phyloP scores from a whole-genome alignment of 305 asterid species.

The Solanum hybrid region DNA sequence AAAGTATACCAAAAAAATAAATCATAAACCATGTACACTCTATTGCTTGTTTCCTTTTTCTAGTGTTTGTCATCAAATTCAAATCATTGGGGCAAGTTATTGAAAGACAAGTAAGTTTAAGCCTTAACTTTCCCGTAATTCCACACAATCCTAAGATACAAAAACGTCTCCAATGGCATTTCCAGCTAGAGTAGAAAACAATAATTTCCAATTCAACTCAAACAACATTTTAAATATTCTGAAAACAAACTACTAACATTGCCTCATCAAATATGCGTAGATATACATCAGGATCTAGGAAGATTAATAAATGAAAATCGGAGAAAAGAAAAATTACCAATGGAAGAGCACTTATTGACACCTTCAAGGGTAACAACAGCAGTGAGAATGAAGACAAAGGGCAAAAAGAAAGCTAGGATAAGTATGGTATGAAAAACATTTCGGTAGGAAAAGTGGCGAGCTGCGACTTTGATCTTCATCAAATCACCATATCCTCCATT shows the following conservation, averaged over 20 bases:
- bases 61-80: neutral
- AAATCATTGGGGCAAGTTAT: neutral
- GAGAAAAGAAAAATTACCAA: constrained; percentile 44
- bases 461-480: constrained; percentile 94
- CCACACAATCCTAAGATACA: neutral
- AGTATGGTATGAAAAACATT: constrained; percentile 81
- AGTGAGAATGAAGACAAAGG: constrained; percentile 88
- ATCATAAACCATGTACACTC: neutral
- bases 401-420: constrained; percentile 83
- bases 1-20: neutral
- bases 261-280: neutral
- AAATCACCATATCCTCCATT: constrained; percentile 66
- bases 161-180: neutral
- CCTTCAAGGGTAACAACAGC: constrained; percentile 98
- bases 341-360: constrained; percentile 93
- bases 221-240: neutral
- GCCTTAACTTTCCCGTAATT: neutral
- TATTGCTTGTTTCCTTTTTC: neutral
- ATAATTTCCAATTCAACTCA: neutral
- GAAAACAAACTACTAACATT: neutral
- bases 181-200: neutral
- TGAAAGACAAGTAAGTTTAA: neutral
- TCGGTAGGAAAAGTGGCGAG: constrained; percentile 79
- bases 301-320: neutral
- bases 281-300: neutral